phyloP scores from a whole-genome alignment of 169 alveolate species.

The Amoebophrya sp. region DNA sequence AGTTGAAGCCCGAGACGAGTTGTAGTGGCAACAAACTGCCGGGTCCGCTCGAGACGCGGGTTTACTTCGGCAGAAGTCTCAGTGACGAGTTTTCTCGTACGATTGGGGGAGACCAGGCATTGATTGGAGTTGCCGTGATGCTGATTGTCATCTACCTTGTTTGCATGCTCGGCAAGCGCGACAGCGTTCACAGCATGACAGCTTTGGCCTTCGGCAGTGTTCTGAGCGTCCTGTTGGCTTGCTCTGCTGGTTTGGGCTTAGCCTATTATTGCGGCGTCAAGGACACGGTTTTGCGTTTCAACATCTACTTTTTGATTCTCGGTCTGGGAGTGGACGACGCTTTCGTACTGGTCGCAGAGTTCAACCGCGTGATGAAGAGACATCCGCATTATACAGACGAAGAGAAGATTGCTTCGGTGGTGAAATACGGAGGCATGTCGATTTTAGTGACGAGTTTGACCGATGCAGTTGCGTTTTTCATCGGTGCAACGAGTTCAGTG shows the following conservation, averaged over 20 bases:
- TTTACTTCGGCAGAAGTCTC: neutral
- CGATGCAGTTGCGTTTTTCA: neutral
- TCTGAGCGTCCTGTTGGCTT: neutral
- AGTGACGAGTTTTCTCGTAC: neutral
- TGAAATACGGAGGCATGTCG: neutral
- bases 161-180: neutral
- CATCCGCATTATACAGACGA: neutral
- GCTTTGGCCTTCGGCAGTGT: neutral
- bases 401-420: neutral
- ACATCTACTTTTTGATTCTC: neutral
- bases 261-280: neutral
- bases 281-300: neutral
- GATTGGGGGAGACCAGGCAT: neutral
- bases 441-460: neutral
- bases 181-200: neutral
- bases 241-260: neutral
- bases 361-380: neutral
- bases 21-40: neutral
- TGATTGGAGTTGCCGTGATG: neutral
- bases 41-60: neutral
- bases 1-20: neutral
- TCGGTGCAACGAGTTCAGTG: neutral
- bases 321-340: neutral
- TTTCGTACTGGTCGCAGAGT: neutral
- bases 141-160: neutral